Conservation (phyloP, 2,329 filamentous ascomycete genomes). For the Coniochaeta hoffmannii region DNA sequence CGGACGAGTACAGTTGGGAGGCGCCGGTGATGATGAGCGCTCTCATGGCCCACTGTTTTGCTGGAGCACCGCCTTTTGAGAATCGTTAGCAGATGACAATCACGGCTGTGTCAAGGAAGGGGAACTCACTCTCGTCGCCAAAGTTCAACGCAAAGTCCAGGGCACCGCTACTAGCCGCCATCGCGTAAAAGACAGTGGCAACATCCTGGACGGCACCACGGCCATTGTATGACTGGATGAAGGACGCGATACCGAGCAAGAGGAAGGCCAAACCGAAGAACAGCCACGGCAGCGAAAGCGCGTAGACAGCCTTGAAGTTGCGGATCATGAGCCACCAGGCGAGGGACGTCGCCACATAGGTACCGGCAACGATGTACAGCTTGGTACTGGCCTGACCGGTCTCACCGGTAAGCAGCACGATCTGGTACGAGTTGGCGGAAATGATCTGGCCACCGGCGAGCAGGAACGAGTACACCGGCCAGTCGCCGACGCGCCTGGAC, state of each 20-base stretch:
- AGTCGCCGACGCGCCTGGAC: slow-evolving; percentile 49
- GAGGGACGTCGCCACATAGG: slow-evolving; percentile 50
- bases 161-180: slow-evolving; percentile 54
- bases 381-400: slow-evolving; percentile 50
- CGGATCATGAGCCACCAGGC: slow-evolving; percentile 59
- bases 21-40: slow-evolving; percentile 61
- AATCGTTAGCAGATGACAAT: not conserved
- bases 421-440: slow-evolving; percentile 60
- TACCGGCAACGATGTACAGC: slow-evolving; percentile 52
- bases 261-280: slow-evolving; percentile 58
- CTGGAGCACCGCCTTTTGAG: slow-evolving; percentile 42
- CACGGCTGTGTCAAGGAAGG: not conserved
- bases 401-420: slow-evolving; percentile 58
- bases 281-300: slow-evolving; percentile 52
- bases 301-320: slow-evolving; percentile 45
- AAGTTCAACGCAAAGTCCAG: slow-evolving; percentile 63
- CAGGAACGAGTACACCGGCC: slow-evolving; percentile 56
- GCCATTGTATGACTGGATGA: slow-evolving; percentile 26
- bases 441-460: slow-evolving; percentile 57
- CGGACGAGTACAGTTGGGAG: slow-evolving; percentile 58
- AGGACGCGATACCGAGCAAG: slow-evolving; percentile 54
- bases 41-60: slow-evolving; percentile 58
- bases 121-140: slow-evolving; percentile 40
- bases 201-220: slow-evolving; percentile 48
- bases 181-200: slow-evolving; percentile 53